Evolutionary conservation across 768 basidiomycete species (phyloP).

Genomic region (Plicaturopsis crispa): DNA sequence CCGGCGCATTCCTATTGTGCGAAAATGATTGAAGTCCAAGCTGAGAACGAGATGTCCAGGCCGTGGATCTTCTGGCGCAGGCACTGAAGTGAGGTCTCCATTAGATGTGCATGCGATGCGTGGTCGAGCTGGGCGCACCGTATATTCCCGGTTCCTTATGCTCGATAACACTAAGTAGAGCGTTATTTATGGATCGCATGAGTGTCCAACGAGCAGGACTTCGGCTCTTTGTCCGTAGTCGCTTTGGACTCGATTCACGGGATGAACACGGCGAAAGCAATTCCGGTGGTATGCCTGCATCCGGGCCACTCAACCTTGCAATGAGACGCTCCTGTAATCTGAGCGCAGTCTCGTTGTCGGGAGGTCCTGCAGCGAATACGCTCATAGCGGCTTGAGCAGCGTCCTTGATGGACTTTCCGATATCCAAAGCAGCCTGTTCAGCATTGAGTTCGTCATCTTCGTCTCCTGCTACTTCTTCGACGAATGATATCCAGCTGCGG

Average conservation of each 20-base stretch:
- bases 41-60: constrained; percentile 79
- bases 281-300: constrained; percentile 65
- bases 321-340: constrained; percentile 56
- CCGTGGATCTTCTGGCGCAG: constrained; percentile 59
- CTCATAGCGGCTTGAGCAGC: constrained; percentile 58
- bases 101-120: neutral
- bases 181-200: constrained; percentile 70
- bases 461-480: constrained; percentile 56
- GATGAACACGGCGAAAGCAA: constrained; percentile 73
- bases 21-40: constrained; percentile 94
- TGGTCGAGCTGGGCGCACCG: constrained; percentile 39
- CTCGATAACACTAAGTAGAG: constrained; percentile 65
- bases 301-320: constrained; percentile 51
- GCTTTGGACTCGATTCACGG: constrained; percentile 75
- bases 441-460: constrained; percentile 53
- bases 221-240: constrained; percentile 68
- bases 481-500: constrained; percentile 74
- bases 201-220: constrained; percentile 83
- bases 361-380: constrained; percentile 23
- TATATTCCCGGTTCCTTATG: constrained; percentile 62
- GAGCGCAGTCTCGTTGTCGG: constrained; percentile 33
- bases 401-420: constrained; percentile 60
- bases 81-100: constrained; percentile 35
- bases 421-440: constrained; percentile 53
- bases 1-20: constrained; percentile 92